These are phyloP conservation scores for Lentinus brumalis DNA, from an alignment of 768 basidiomycete genomes.

Conservation along the genomic window DNA sequence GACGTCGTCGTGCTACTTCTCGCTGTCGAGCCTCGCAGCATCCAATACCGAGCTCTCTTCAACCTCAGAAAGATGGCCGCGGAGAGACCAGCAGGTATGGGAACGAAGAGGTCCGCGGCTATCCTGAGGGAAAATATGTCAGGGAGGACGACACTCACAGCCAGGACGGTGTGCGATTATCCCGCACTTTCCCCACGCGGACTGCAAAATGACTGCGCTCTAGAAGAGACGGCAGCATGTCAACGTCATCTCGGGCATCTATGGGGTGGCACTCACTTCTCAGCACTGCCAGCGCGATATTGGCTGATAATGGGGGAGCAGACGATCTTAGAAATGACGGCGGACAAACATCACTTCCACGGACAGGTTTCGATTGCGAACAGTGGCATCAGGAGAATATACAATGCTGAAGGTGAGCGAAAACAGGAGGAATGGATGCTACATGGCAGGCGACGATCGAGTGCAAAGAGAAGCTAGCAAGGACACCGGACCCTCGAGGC, in stretches of 20 bases:
- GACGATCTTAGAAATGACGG: not conserved
- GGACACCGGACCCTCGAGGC: not conserved
- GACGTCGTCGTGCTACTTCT: not conserved
- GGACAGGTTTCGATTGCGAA: not conserved
- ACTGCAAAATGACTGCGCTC: not conserved
- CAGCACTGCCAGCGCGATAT: not conserved
- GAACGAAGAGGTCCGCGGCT: not conserved
- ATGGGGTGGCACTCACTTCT: too few species aligned
- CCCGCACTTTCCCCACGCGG: constrained; percentile 1
- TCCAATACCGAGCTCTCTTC: not conserved
- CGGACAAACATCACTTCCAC: not conserved
- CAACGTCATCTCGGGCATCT: not conserved
- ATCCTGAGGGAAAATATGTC: not conserved
- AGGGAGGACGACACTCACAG: not conserved
- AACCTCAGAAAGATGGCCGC: not conserved
- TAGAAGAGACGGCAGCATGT: not conserved
- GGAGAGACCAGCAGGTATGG: not conserved
- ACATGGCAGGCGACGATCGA: constrained; percentile 8
- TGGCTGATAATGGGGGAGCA: not conserved
- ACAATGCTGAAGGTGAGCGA: constrained; percentile 13
- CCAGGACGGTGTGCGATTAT: constrained; percentile 1
- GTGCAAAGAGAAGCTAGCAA: not conserved
- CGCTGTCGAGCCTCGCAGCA: not conserved
- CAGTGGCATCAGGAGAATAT: not conserved
- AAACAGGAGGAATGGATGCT: constrained; percentile 7